Percentiles rank a stretch among this genome's conserved stretches.
These are phyloP conservation scores for Coemansia sp. DNA, from an alignment of 192 early-diverging fungal genomes.

Conservation along the genomic window DNA sequence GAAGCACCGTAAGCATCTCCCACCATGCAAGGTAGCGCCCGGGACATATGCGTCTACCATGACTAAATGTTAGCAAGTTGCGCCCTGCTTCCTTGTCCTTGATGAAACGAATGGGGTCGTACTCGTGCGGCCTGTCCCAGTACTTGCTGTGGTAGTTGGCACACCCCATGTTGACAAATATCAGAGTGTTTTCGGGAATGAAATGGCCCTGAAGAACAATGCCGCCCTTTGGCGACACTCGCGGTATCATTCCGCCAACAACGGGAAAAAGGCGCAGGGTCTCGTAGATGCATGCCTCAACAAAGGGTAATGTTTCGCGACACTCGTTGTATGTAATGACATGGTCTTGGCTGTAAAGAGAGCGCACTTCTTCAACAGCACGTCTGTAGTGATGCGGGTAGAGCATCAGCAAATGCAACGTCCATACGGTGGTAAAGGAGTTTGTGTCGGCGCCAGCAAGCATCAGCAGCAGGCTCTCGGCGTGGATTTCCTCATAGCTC, in stretches of 20 bases:
- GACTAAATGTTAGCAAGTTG: conserved; percentile 26
- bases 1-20: conserved; percentile 28
- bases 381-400: conserved; percentile 18
- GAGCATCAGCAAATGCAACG: conserved; percentile 23
- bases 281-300: conserved; percentile 39
- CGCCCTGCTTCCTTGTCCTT: conserved; percentile 10
- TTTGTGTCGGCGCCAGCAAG: conserved; percentile 24
- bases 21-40: conserved; percentile 32
- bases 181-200: conserved; percentile 24
- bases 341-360: conserved; percentile 16
- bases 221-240: conserved; percentile 32
- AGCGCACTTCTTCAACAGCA: conserved; percentile 29
- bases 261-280: conserved; percentile 32
- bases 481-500: conserved; percentile 26
- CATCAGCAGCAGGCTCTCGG: conserved; percentile 31
- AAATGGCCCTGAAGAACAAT: conserved; percentile 19
- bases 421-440: conserved; percentile 27
- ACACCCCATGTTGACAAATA: conserved; percentile 14
- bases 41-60: conserved; percentile 29
- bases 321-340: conserved; percentile 28
- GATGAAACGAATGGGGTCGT: conserved; percentile 19
- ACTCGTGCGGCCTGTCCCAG: conserved; percentile 31
- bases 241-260: conserved; percentile 18
- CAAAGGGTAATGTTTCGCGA: conserved; percentile 20
- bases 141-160: conserved; percentile 16